Percentiles rank a stretch among this genome's conserved stretches.
phyloP scores from a whole-genome alignment of 202 grass and related monocot species.

The Zizania palustris region DNA sequence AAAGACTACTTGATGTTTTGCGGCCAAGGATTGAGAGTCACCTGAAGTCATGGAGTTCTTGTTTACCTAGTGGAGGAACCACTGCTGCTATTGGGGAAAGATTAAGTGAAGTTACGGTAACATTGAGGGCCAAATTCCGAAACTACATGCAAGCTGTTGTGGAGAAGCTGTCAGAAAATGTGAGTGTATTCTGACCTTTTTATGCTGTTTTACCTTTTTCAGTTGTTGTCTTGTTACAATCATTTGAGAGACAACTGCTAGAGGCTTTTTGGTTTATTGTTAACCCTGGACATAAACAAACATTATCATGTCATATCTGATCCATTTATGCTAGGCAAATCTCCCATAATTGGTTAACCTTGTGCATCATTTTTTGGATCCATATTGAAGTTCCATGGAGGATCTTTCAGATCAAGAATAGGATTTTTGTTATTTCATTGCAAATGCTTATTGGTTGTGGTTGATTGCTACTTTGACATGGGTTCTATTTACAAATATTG shows the following conservation, averaged over 20 bases:
- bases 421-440: neutral
- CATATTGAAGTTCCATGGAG: neutral
- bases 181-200: conserved; percentile 44
- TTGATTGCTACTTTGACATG: neutral
- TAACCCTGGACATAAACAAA: conserved; percentile 1
- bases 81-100: conserved; percentile 67
- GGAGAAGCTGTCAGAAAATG: conserved; percentile 93
- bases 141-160: conserved; percentile 96
- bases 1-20: conserved; percentile 85
- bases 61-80: conserved; percentile 76
- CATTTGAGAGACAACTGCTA: neutral
- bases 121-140: conserved; percentile 90
- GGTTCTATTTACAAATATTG: neutral
- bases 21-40: conserved; percentile 80
- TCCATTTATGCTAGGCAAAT: neutral
- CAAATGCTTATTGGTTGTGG: conserved; percentile 9
- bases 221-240: conserved; percentile 13
- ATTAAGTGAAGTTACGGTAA: conserved; percentile 85
- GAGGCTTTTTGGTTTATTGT: neutral
- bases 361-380: conserved; percentile 12
- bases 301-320: neutral
- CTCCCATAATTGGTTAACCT: neutral
- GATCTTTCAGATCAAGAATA: conserved; percentile 2
- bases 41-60: conserved; percentile 94
- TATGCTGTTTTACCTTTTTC: neutral